Base-by-base conservation (phyloP, 768 basidiomycete genomes). In the Termitomyces sp. region DNA sequence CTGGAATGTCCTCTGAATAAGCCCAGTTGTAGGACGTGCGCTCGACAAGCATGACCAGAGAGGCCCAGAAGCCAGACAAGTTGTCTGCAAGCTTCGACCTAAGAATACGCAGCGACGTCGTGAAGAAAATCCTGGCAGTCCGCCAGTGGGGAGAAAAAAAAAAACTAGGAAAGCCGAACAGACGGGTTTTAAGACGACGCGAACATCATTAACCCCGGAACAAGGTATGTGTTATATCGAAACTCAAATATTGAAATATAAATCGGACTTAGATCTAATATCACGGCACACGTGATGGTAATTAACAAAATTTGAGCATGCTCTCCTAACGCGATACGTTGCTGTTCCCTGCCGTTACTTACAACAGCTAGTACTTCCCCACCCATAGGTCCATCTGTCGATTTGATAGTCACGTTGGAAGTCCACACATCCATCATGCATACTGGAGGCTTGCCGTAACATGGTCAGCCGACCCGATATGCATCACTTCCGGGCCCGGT, bases 1-100 rank as follows among this genome's bases (percentile, higher is more conserved):
- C 85, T 22, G 83, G 83, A 12, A 86, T 83, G 62, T 87, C 86
- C 57, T 85, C 79, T 61, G 80, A 69, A 68, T 82, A 82, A 13
- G 82, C 83, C 72, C 77, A 79, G 65, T 59, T 70, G 57, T 70
- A 68, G 44, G 73, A 69, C 57, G 73, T 59, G 44, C 72, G 73
- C 60, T 75, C 71, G 55, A 75, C 69, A 58, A 77, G 68, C 78
- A 79, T 76, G 45, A 68, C 67, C 62, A 71, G 57, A 55, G 65
- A 72, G 62, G 60, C 55, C 60, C 58, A 62, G 49, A 67, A 42
- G 45, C 45, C 48, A 48, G 60, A 56, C 44, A 68, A 42, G 22
- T 58, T 43, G 40, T 58, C 58, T 39, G 56, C 54, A 43, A 64
- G 53, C 32, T 56, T 53, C 14, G 22, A 58, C 45, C 37, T 47